Evolutionary conservation across 495 filamentous ascomycete species (phyloP).

Genomic region (Corynascus novoguineensis): DNA sequence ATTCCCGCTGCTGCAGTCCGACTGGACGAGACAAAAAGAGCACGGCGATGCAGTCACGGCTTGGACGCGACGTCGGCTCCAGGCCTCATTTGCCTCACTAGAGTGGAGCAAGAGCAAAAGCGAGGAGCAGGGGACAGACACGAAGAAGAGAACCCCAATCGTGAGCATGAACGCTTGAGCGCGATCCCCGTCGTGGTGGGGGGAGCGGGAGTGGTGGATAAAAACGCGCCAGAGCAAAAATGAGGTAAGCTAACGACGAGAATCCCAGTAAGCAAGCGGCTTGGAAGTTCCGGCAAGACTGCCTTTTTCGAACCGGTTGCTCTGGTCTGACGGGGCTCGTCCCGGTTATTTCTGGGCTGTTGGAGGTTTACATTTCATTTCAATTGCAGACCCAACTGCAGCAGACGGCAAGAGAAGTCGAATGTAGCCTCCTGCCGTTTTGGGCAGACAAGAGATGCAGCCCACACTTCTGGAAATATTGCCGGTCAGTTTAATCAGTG

Average conservation of each 20-base stretch:
- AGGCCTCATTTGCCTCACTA: too few species aligned
- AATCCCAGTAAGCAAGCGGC: neutral
- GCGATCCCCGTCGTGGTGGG: too few species aligned
- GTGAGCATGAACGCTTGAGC: neutral
- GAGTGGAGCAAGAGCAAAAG: neutral
- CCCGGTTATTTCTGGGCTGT: too few species aligned
- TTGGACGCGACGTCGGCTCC: too few species aligned
- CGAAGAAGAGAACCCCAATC: neutral
- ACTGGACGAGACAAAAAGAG: too few species aligned
- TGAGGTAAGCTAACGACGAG: neutral
- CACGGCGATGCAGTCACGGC: too few species aligned
- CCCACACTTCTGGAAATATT: neutral
- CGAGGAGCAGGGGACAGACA: neutral
- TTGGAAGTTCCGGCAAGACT: neutral
- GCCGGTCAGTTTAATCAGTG: conserved; percentile 3
- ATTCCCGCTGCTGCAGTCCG: neutral
- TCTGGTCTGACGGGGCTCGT: neutral
- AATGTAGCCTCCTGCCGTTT: neutral
- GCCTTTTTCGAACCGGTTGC: neutral
- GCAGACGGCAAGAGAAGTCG: too few species aligned
- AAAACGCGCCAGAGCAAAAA: neutral
- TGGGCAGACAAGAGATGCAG: neutral
- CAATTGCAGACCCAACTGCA: too few species aligned
- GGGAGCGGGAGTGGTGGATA: neutral
- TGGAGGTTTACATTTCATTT: too few species aligned